Percentiles rank a stretch among this genome's conserved stretches.
phyloP scores from a whole-genome alignment of 495 filamentous ascomycete species.

The Venustampulla echinocandica region DNA sequence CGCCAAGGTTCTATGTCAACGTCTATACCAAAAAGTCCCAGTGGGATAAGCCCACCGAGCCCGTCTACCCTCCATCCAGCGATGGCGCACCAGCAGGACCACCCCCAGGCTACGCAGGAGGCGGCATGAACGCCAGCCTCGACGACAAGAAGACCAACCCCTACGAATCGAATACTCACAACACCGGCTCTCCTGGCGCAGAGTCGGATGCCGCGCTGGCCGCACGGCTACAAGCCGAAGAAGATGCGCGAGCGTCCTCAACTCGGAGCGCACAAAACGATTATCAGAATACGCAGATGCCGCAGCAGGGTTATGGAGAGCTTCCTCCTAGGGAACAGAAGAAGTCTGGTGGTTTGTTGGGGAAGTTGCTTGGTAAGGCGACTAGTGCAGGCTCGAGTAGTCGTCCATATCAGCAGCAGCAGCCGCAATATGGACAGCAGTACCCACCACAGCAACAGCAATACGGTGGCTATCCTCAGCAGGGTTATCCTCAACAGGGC shows the following conservation, averaged over 20 bases:
- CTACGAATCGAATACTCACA: constrained; percentile 42
- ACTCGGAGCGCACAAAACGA: constrained; percentile 18
- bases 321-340: constrained; percentile 27
- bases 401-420: constrained; percentile 1
- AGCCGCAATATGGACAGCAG: constrained; percentile 4
- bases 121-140: constrained; percentile 23
- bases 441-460: constrained; percentile 26
- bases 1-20: constrained; percentile 76
- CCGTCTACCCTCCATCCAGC: constrained; percentile 40
- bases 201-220: constrained; percentile 69
- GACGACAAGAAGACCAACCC: constrained; percentile 48
- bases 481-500: background rate
- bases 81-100: constrained; percentile 39
- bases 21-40: constrained; percentile 75
- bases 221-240: constrained; percentile 71
- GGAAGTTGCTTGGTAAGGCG: constrained; percentile 42
- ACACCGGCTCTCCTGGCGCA: constrained; percentile 32
- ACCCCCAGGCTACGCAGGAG: constrained; percentile 55
- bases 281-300: constrained; percentile 21
- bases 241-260: constrained; percentile 50
- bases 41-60: constrained; percentile 70
- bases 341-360: constrained; percentile 35
- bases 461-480: constrained; percentile 11
- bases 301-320: constrained; percentile 26
- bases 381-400: constrained; percentile 12